Evolutionary conservation across 768 basidiomycete genomes (phyloP), one percentile per base, ranked within the genome.

Genomic region (Boletus reticuloceps): DNA sequence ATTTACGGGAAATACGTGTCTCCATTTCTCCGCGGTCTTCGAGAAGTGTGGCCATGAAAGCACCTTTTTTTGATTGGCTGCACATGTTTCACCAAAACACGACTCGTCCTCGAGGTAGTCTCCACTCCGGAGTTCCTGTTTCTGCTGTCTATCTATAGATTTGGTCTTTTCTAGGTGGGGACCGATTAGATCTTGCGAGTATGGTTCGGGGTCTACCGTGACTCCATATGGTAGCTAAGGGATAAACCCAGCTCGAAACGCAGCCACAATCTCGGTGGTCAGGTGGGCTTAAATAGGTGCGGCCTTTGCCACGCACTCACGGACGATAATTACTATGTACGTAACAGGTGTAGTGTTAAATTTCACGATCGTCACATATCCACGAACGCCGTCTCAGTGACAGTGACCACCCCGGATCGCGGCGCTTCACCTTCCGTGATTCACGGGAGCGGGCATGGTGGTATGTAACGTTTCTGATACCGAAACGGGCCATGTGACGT

Each of bases 401-500:
- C 29, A 29, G 22, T 25, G 62, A 64, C 64, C 55, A 64, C 54
- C 54, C 59, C 54, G 56, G 60, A 62, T 65, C 63, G 59, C 63
- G 59, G 56, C 63, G 58, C 53, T 36, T 51, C 53, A 53, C 43
- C 47, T 47, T 64, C 63, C 63, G 63, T 54, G 63, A 64, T 62
- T 55, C 63, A 64, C 63, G 63, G 63, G 50, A 54, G 38, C 58
- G 53, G 45, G 43, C 52, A 56, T 40, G 48, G 54, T 22, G 27
- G 54, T 50, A 65, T 56, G 64, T 67, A 65, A 65, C 59, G 62
- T 62, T 64, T 62, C 63, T 62, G 63, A 45, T 65, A 54, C 64
- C 66, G 63, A 66, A 66, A 66, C 66, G 63, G 29, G 56, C 47
- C 46, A 54, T 65, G 65, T 67, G 65, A 67, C 65, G 65, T 67